These are phyloP conservation scores for Globisporangium emineosum DNA, from an alignment of 352 stramenopile genomes.

Conservation along the genomic window DNA sequence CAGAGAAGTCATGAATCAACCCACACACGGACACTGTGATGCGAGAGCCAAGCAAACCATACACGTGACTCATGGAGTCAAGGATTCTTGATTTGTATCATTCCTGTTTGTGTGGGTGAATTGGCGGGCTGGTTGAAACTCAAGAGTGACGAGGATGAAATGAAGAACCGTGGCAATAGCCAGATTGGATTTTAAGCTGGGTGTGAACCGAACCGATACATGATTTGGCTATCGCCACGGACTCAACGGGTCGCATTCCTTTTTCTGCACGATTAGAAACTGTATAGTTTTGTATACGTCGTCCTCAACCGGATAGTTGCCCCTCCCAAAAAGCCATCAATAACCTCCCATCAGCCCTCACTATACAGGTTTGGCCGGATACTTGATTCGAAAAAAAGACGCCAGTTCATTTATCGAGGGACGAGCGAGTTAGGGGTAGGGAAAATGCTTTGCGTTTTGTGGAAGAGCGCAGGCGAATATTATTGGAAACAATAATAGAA, in stretches of 20 bases:
- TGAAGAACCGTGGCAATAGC: not conserved
- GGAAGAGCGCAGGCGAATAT: not conserved
- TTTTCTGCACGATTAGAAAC: not conserved
- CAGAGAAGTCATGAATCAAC: not conserved
- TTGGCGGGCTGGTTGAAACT: no score
- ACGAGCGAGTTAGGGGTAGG: not conserved
- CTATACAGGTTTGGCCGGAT: not conserved
- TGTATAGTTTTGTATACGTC: not conserved
- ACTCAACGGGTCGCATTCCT: not conserved
- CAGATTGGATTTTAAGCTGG: not conserved
- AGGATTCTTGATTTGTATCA: not conserved
- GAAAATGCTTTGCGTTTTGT: not conserved
- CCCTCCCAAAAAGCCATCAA: no score
- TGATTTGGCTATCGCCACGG: constrained; percentile 11
- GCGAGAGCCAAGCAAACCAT: not conserved
- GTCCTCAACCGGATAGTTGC: not conserved
- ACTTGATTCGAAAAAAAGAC: not conserved
- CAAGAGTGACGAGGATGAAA: not conserved
- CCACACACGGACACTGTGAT: no score
- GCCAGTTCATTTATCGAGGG: not conserved
- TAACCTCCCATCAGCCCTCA: no score
- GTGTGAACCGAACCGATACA: not conserved
- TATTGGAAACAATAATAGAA: not conserved
- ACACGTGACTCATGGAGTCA: not conserved
- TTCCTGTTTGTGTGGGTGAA: not conserved